A percentile compares a stretch with the other conserved stretches of the same genome.
Evolutionary conservation across 2,329 filamentous ascomycete genomes (phyloP).

Genomic region (Keithomyces neogunnii): DNA sequence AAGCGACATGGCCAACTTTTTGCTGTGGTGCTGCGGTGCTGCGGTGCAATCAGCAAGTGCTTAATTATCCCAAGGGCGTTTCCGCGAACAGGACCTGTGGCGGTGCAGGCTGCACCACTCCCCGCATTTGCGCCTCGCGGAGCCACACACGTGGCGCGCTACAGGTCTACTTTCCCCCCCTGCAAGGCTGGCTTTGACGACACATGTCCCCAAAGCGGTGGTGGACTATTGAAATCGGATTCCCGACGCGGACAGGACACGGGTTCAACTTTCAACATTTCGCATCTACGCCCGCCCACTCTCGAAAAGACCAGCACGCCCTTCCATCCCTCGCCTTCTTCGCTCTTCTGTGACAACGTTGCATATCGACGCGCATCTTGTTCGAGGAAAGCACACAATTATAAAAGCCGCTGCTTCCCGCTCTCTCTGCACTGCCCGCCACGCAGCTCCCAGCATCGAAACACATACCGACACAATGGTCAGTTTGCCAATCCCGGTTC

Average conservation of each 20-base stretch:
- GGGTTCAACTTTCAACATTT: not conserved
- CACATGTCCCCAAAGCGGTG: constrained; percentile 21
- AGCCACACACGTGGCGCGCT: too few species aligned
- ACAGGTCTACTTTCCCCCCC: not conserved
- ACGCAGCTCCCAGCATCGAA: not conserved
- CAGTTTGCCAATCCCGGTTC: not conserved
- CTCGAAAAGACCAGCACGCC: constrained; percentile 8
- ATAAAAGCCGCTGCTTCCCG: not conserved
- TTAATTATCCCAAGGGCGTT: too few species aligned
- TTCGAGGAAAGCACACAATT: not conserved
- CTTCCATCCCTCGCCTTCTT: constrained; percentile 19
- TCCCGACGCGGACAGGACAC: not conserved
- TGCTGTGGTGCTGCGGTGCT: not conserved
- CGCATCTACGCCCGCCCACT: not conserved
- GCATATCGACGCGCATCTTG: not conserved
- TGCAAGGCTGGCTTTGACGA: constrained; percentile 10
- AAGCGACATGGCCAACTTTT: not conserved
- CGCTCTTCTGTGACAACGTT: not conserved
- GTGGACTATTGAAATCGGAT: not conserved
- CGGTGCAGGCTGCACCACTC: too few species aligned
- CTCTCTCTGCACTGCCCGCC: not conserved
- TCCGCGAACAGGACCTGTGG: too few species aligned
- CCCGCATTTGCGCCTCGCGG: too few species aligned
- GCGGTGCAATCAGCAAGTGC: too few species aligned
- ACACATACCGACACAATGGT: constrained; percentile 5